These are phyloP conservation scores for Orbilia quercus DNA, from an alignment of 2,329 filamentous ascomycete species.

Conservation along the genomic window DNA sequence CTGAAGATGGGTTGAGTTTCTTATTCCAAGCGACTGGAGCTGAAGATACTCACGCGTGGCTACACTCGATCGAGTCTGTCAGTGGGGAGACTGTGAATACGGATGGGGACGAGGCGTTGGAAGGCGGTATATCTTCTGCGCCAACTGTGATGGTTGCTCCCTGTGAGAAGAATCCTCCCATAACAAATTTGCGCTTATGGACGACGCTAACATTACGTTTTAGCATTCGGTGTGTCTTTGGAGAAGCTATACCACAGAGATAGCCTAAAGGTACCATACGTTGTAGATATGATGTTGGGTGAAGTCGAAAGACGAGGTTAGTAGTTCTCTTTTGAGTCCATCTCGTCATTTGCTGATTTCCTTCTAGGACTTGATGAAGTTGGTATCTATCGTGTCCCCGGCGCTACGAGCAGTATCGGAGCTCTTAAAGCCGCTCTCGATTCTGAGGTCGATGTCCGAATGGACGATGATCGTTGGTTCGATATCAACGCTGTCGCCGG, in stretches of 20 bases:
- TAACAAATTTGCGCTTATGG: neutral
- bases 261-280: conserved; percentile 59
- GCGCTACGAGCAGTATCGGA: conserved; percentile 60
- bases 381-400: conserved; percentile 60
- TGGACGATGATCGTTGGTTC: conserved; percentile 61
- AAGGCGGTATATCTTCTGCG: conserved; percentile 51
- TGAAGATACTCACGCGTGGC: conserved; percentile 60
- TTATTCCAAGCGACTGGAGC: conserved; percentile 60
- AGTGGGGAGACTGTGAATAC: conserved; percentile 58
- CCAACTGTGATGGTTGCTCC: conserved; percentile 49
- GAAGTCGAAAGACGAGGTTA: conserved; percentile 60
- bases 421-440: conserved; percentile 60
- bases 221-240: conserved; percentile 60
- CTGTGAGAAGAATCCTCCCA: conserved; percentile 25
- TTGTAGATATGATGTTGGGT: conserved; percentile 59
- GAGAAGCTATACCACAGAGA: conserved; percentile 60
- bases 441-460: conserved; percentile 59
- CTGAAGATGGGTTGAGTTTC: conserved; percentile 59
- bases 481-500: conserved; percentile 61
- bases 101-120: conserved; percentile 60
- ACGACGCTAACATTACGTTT: conserved; percentile 1
- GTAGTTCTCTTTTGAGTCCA: neutral
- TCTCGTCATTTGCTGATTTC: conserved; percentile 10
- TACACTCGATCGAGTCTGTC: conserved; percentile 58
- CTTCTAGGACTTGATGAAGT: conserved; percentile 59